A percentile compares a stretch with the other conserved stretches of the same genome.
Evolutionary conservation across 2,329 filamentous ascomycete genomes (phyloP).

Genomic region (Fusarium protoensiforme): DNA sequence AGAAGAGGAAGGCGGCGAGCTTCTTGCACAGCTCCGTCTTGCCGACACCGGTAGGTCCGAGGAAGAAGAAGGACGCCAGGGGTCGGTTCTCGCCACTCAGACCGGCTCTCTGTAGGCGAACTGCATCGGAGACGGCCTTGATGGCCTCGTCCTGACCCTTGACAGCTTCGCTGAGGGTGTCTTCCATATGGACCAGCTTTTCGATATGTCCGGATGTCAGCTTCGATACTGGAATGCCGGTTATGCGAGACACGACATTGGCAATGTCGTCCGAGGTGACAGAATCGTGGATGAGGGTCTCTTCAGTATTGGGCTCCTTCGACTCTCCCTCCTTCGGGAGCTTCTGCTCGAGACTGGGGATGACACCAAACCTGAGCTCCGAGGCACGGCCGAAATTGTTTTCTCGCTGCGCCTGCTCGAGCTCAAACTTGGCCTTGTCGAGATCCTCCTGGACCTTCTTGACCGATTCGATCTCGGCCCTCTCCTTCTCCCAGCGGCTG

Average conservation of each 20-base stretch:
- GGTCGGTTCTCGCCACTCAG: conserved; percentile 92
- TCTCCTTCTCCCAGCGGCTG: conserved; percentile 90
- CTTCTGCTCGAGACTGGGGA: conserved; percentile 82
- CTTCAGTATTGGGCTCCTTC: conserved; percentile 47
- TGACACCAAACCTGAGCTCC: conserved; percentile 88
- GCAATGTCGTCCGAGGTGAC: conserved; percentile 97
- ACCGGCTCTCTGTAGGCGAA: conserved; percentile 92
- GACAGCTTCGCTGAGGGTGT: conserved; percentile 83
- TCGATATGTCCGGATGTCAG: conserved; percentile 94
- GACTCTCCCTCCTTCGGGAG: conserved; percentile 78
- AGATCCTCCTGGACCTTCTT: conserved; percentile 91
- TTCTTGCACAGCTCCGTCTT: conserved; percentile 99
- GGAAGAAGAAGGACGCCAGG: conserved; percentile 95
- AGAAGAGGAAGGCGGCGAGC: conserved; percentile 92
- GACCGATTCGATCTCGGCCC: conserved; percentile 84
- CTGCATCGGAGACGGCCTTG: conserved; percentile 89
- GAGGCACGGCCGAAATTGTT: conserved; percentile 93
- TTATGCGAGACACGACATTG: conserved; percentile 88
- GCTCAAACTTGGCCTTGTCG: conserved; percentile 84
- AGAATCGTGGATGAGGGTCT: conserved; percentile 86
- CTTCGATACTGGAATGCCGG: conserved; percentile 92
- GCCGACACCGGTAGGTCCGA: conserved; percentile 94
- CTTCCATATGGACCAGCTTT: conserved; percentile 96
- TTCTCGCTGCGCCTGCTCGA: conserved; percentile 87
- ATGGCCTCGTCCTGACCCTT: conserved; percentile 95